Evolutionary conservation across 345 rosid species (phyloP).

Genomic region (Excoecaria agallocha): DNA sequence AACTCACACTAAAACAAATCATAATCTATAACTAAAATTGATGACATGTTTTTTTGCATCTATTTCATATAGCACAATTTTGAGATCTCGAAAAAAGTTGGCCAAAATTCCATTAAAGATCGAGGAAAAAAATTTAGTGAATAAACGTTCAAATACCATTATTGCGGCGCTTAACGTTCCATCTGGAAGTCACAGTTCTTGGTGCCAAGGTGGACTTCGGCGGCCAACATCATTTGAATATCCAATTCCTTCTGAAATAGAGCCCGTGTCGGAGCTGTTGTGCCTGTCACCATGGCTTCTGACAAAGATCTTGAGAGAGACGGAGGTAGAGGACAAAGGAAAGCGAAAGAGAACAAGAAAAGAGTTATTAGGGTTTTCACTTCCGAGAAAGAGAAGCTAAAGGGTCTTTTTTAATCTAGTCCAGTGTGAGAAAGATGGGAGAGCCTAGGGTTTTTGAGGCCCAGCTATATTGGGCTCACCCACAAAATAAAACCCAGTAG

Average conservation of each 20-base stretch:
- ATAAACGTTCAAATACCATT: constrained; percentile 53
- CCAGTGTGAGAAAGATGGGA: not conserved
- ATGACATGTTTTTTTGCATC: too few species aligned
- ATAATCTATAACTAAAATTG: too few species aligned
- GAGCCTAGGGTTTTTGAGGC: not conserved
- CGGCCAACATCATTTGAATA: constrained; percentile 85
- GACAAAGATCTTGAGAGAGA: not conserved
- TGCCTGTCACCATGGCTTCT: constrained; percentile 7
- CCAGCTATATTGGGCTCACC: not conserved
- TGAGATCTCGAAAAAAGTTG: too few species aligned
- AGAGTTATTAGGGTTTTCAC: too few species aligned
- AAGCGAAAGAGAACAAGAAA: not conserved
- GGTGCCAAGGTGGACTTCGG: constrained; percentile 92
- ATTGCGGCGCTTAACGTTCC: constrained; percentile 93
- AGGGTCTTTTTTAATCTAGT: not conserved
- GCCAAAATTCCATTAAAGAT: too few species aligned
- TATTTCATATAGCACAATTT: too few species aligned
- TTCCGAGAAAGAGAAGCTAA: not conserved
- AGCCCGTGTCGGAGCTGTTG: constrained; percentile 12
- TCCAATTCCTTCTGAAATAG: constrained; percentile 74
- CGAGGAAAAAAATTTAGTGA: too few species aligned
- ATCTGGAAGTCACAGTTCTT: constrained; percentile 87
- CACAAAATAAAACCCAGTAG: too few species aligned
- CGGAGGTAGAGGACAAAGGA: not conserved
- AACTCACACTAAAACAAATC: too few species aligned